These are phyloP conservation scores for Lantana camara DNA, from an alignment of 257 asterid genomes.

Conservation along the genomic window DNA sequence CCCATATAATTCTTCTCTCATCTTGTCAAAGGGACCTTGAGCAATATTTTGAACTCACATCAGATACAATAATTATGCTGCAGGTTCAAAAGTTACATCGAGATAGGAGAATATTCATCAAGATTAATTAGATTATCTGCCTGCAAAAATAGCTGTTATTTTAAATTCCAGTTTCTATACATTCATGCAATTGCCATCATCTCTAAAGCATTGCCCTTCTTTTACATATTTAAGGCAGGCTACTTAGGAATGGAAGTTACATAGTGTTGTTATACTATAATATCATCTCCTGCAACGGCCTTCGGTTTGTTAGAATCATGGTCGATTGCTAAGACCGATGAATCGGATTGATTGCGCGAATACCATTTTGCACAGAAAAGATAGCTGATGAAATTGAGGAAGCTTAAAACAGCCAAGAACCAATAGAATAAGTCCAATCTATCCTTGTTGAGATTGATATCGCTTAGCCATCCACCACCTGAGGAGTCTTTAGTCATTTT, in stretches of 20 bases:
- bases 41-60: neutral
- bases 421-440: conserved; percentile 81
- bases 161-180: conserved; percentile 20
- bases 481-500: conserved; percentile 42
- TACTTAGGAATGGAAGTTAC: neutral
- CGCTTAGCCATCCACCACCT: conserved; percentile 65
- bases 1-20: neutral
- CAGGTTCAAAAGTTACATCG: neutral
- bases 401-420: conserved; percentile 67
- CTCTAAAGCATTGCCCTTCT: neutral
- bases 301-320: conserved; percentile 29
- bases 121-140: too few species aligned
- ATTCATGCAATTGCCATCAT: conserved; percentile 21
- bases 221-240: neutral
- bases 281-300: conserved; percentile 46
- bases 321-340: neutral
- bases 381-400: conserved; percentile 74
- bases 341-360: conserved; percentile 27
- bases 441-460: conserved; percentile 70
- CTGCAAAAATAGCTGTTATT: conserved; percentile 15
- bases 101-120: neutral
- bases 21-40: neutral
- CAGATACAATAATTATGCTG: conserved; percentile 5
- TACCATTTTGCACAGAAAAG: conserved; percentile 80
- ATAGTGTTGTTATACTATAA: neutral